Percentiles rank a stretch among this genome's conserved stretches.
Evolutionary conservation across 257 asterid genomes (phyloP).

Genomic region (Voacanga thouarsii): DNA sequence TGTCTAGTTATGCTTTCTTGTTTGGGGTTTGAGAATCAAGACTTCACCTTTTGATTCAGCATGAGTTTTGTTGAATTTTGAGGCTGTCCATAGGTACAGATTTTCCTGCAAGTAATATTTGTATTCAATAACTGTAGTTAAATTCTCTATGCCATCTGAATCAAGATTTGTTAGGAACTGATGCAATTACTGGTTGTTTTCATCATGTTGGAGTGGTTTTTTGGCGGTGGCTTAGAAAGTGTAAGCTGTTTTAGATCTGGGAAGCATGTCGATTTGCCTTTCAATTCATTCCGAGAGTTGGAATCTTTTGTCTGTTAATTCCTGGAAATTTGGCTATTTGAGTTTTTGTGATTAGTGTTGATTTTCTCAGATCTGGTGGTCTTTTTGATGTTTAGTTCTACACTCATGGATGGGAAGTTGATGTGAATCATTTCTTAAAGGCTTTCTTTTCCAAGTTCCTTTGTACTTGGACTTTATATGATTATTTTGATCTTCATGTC

Average conservation of each 20-base stretch:
- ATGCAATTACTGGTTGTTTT: neutral
- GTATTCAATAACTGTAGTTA: neutral
- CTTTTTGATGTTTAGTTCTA: constrained; percentile 13
- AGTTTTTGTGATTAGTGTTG: neutral
- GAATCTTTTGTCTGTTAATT: constrained; percentile 16
- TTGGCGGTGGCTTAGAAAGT: neutral
- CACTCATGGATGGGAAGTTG: constrained; percentile 13
- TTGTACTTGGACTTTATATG: constrained; percentile 28
- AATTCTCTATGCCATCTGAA: neutral
- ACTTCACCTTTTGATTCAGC: constrained; percentile 12
- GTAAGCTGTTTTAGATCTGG: constrained; percentile 26
- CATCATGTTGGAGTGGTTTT: neutral
- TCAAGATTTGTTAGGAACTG: neutral
- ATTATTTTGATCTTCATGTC: constrained; percentile 28
- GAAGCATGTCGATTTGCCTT: constrained; percentile 9
- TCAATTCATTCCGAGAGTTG: neutral
- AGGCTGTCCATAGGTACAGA: neutral
- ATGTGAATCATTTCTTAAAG: constrained; percentile 8
- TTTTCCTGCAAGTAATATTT: neutral
- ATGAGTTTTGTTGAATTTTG: constrained; percentile 6
- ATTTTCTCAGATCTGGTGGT: constrained; percentile 15
- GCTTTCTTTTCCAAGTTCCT: constrained; percentile 7
- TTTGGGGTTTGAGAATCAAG: neutral
- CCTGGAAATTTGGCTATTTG: constrained; percentile 2
- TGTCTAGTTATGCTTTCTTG: neutral